Evolutionary conservation across 495 filamentous ascomycete genomes (phyloP).

Genomic region (Pyrenula massariospora): DNA sequence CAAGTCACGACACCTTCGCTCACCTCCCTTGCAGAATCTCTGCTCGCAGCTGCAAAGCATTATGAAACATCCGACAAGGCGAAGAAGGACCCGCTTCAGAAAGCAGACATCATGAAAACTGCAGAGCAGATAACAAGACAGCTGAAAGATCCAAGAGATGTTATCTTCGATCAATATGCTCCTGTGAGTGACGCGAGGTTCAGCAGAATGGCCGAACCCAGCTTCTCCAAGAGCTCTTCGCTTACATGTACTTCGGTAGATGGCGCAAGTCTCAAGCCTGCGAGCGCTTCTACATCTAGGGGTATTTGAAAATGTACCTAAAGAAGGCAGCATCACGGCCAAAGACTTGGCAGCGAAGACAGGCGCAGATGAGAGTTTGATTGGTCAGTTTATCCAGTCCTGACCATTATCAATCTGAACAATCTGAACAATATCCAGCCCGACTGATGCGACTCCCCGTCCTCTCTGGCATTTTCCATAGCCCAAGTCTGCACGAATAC

Average conservation of each 20-base stretch:
- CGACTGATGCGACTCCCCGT: conserved; percentile 12
- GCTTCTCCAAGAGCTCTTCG: no score
- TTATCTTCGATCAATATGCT: conserved; percentile 9
- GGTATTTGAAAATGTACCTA: conserved; percentile 10
- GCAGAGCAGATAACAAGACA: conserved; percentile 7
- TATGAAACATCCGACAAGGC: conserved; percentile 5
- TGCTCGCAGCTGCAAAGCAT: conserved; percentile 7
- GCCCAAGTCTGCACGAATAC: conserved; percentile 9
- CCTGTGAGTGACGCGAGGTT: conserved; percentile 5
- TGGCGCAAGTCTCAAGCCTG: conserved; percentile 4
- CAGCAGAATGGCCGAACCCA: no score
- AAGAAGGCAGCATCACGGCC: conserved; percentile 9
- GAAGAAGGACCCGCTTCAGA: conserved; percentile 5
- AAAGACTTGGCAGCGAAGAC: conserved; percentile 7
- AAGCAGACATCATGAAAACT: conserved; percentile 5
- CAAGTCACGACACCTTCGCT: neutral
- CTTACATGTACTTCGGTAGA: no score
- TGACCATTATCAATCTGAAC: neutral
- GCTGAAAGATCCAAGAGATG: conserved; percentile 13
- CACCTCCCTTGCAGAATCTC: conserved; percentile 7
- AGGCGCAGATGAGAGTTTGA: conserved; percentile 8
- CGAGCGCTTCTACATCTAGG: conserved; percentile 9
- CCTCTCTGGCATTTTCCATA: conserved; percentile 8
- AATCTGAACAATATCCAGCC: neutral
- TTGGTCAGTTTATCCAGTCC: conserved; percentile 4